phyloP scores from a whole-genome alignment of 2,329 filamentous ascomycete species.

The Exophiala xenobiotica region DNA sequence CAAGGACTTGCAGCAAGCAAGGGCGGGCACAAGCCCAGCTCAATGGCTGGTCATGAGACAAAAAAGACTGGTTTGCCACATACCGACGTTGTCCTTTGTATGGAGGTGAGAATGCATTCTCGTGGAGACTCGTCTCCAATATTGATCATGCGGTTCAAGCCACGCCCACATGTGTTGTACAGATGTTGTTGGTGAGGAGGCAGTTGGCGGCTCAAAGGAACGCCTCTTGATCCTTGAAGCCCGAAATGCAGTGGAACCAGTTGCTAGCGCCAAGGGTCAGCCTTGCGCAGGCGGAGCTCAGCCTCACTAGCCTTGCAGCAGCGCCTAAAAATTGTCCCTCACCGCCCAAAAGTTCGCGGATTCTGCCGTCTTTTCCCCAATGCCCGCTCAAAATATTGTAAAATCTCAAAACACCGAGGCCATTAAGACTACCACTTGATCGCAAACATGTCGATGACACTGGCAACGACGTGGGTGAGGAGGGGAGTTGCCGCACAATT shows the following conservation, averaged over 20 bases:
- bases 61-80: conserved; percentile 29
- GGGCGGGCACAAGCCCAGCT: background rate
- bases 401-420: background rate
- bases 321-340: conserved; percentile 9
- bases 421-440: background rate
- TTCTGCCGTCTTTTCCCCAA: conserved; percentile 22
- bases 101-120: conserved; percentile 96
- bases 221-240: background rate
- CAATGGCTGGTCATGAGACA: conserved; percentile 10
- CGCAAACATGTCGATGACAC: conserved; percentile 65
- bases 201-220: background rate
- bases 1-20: too few relatives aligned
- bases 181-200: background rate
- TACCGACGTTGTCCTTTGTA: conserved; percentile 87
- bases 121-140: conserved; percentile 31
- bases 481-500: conserved; percentile 74
- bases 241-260: conserved; percentile 5
- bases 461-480: conserved; percentile 72
- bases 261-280: conserved; percentile 2
- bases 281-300: conserved; percentile 2
- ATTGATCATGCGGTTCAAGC: conserved; percentile 32
- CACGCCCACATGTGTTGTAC: conserved; percentile 30
- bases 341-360: conserved; percentile 21
- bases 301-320: conserved; percentile 18
- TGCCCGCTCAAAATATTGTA: background rate